phyloP scores from a whole-genome alignment of 116 monocot genomes.

The Cymodocea nodosa region DNA sequence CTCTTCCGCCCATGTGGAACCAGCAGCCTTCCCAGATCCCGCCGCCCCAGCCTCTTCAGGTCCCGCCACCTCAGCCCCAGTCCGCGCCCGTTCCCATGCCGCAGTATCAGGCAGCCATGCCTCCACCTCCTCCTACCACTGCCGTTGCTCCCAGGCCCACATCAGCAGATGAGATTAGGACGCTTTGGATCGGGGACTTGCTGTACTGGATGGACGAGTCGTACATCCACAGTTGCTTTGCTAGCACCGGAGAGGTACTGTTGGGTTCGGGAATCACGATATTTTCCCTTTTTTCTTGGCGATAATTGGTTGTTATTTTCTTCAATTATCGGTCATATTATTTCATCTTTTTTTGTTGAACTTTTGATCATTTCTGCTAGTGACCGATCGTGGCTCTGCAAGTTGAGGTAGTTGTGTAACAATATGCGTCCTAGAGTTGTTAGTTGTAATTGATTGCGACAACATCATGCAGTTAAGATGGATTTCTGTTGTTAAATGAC shows the following conservation, averaged over 20 bases:
- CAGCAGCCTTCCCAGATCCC: conserved; percentile 28
- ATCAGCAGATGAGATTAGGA: conserved; percentile 32
- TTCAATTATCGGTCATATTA: too few species aligned
- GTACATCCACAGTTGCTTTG: conserved; percentile 39
- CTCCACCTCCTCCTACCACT: background rate
- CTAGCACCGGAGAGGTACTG: conserved; percentile 39
- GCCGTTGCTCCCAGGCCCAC: background rate
- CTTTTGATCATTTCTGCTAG: too few species aligned
- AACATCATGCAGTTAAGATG: too few species aligned
- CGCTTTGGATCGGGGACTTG: conserved; percentile 69
- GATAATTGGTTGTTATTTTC: too few species aligned
- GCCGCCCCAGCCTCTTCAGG: conserved; percentile 14
- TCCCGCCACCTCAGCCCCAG: conserved; percentile 7
- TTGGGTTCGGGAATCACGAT: background rate
- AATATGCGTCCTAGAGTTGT: too few species aligned
- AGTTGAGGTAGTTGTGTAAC: too few species aligned
- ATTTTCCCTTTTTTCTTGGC: too few species aligned
- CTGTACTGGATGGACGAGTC: conserved; percentile 77
- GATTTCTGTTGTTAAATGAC: too few species aligned
- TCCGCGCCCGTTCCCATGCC: background rate
- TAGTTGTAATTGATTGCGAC: too few species aligned
- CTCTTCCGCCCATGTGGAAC: conserved; percentile 17
- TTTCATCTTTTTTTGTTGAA: too few species aligned
- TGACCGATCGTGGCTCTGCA: too few species aligned
- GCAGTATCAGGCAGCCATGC: conserved; percentile 14